phyloP scores from a whole-genome alignment of 192 early-diverging fungal genomes.

The Gonapodya sp. region DNA sequence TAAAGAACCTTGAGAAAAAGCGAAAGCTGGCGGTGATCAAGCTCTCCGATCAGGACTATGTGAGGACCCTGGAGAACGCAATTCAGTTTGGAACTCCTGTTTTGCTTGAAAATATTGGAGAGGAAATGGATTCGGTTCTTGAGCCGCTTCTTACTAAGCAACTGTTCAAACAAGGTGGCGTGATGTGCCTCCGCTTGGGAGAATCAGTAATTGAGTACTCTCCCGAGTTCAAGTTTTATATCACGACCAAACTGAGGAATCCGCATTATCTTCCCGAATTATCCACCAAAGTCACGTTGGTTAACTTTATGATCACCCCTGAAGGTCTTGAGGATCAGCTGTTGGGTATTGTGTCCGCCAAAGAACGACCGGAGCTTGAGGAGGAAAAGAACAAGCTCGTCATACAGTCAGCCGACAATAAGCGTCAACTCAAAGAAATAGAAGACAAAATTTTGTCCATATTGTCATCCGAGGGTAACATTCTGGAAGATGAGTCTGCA shows the following conservation, averaged over 20 bases:
- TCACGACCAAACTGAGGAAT: conserved; percentile 49
- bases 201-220: conserved; percentile 53
- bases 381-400: conserved; percentile 53
- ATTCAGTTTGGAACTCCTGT: conserved; percentile 55
- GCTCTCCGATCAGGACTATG: conserved; percentile 48
- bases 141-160: conserved; percentile 54
- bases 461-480: conserved; percentile 43
- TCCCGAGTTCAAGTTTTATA: conserved; percentile 50
- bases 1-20: conserved; percentile 57
- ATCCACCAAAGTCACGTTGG: conserved; percentile 51
- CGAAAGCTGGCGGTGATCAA: conserved; percentile 45
- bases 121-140: conserved; percentile 52
- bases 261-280: conserved; percentile 55
- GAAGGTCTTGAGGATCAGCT: conserved; percentile 54
- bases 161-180: conserved; percentile 52
- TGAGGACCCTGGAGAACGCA: conserved; percentile 46
- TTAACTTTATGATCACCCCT: conserved; percentile 56
- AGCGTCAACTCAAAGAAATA: conserved; percentile 54
- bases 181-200: conserved; percentile 45
- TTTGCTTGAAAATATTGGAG: conserved; percentile 48
- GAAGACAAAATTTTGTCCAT: conserved; percentile 50
- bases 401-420: conserved; percentile 42
- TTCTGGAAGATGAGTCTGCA: conserved; percentile 51
- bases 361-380: conserved; percentile 54
- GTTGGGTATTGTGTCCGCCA: conserved; percentile 50